Base-by-base conservation (phyloP, 2,329 filamentous ascomycete genomes). In the Dactylellina haptotyla region DNA sequence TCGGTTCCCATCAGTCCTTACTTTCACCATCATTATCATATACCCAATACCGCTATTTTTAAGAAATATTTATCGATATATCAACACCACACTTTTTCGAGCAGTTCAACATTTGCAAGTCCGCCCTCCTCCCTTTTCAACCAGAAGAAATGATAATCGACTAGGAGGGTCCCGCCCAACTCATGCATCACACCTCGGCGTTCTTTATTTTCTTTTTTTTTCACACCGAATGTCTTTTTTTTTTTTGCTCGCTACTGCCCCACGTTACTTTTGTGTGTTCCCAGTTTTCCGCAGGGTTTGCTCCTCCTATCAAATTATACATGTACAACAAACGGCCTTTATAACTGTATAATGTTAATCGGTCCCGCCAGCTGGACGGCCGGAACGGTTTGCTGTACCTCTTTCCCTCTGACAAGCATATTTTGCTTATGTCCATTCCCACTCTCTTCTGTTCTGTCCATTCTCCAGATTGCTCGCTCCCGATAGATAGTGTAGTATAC, bases 1-100 rank as follows among this genome's bases (percentile, higher is more conserved):
- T 54, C 32, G 8, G 43, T 62, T 62, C 16, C 32, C 1, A 48
- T 20, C 26, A 46, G 14, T 59, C 39, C 1, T 59, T 45, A 43
- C 37, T 45, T 5, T 43, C 9, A 10, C 18, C 34, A 32, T 26
- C 20, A 14, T 41, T 25, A 10, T 23, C 43, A 62, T 26, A 41
- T 20, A 14, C 34, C 8, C 20, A 5, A 4, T 14, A n/a, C n/a
- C 20, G 23, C 23, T 10, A 50, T 20, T 30, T 8, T n/a, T n/a
- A n/a, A n/a, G n/a, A n/a, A n/a, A n/a, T n/a, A n/a, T n/a, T n/a
- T n/a, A n/a, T n/a, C n/a, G n/a, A n/a, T n/a, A n/a, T n/a, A n/a
- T n/a, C n/a, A n/a, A n/a, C n/a, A n/a, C n/a, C n/a, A n/a, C n/a
- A n/a, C n/a, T n/a, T n/a, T n/a, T n/a, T n/a, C n/a, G n/a, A n/a